Conservation (phyloP, 257 asterid genomes). For the Solanum microdontum region DNA sequence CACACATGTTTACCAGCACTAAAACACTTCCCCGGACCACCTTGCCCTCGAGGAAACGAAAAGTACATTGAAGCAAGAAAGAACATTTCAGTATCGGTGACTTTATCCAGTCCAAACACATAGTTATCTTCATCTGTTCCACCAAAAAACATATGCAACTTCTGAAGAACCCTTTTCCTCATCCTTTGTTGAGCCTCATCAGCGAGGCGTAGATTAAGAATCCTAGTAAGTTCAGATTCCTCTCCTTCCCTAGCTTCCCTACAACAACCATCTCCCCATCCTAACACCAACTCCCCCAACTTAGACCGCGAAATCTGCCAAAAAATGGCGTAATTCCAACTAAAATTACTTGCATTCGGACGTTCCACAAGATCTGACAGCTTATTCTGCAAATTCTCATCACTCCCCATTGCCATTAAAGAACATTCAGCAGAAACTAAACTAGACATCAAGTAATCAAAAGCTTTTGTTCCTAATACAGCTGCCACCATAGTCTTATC, state of each 20-base stretch:
- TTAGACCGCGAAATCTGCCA: conserved; percentile 93
- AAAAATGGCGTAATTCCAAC: conserved; percentile 85
- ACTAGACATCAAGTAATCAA: conserved; percentile 63
- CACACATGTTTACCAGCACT: conserved; percentile 51
- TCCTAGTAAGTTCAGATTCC: conserved; percentile 45
- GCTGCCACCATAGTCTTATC: conserved; percentile 74
- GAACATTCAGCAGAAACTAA: conserved; percentile 63
- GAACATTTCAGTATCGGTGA: conserved; percentile 88
- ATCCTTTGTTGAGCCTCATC: conserved; percentile 70
- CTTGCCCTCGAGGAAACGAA: conserved; percentile 61
- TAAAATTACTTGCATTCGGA: conserved; percentile 39
- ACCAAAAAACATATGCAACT: conserved; percentile 60
- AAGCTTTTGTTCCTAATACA: conserved; percentile 75
- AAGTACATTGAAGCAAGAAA: conserved; percentile 92
- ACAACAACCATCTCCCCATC: conserved; percentile 97
- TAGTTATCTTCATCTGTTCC: conserved; percentile 70
- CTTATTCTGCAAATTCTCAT: conserved; percentile 70
- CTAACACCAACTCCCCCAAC: conserved; percentile 66
- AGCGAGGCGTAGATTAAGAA: conserved; percentile 39
- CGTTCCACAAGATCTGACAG: conserved; percentile 87
- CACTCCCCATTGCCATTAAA: conserved; percentile 55
- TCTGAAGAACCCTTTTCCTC: conserved; percentile 81
- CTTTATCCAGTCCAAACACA: conserved; percentile 72
- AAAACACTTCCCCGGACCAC: conserved; percentile 80
- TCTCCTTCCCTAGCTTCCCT: conserved; percentile 67